phyloP scores from a whole-genome alignment of 495 filamentous ascomycete species.

The Aspergillus biplanus region DNA sequence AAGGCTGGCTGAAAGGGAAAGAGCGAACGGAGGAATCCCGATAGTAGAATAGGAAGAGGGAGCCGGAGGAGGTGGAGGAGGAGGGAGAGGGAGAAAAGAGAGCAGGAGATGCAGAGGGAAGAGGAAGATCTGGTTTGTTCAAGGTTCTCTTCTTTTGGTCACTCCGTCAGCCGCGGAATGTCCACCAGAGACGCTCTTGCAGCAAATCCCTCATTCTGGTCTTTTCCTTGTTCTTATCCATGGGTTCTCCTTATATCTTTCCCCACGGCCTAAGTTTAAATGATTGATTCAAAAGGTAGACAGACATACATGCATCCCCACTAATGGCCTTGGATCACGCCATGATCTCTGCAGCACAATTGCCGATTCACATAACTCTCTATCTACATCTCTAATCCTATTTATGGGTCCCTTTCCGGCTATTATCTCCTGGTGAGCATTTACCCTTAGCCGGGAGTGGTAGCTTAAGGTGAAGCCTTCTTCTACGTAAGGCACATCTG shows the following conservation, averaged over 20 bases:
- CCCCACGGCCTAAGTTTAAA: not conserved
- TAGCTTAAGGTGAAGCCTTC: not conserved
- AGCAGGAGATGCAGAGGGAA: not conserved
- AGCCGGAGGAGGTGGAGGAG: not conserved
- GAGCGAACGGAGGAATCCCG: not conserved
- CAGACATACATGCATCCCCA: no score
- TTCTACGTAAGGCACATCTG: not conserved
- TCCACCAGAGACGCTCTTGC: not conserved
- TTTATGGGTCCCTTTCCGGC: no score
- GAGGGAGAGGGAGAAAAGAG: not conserved
- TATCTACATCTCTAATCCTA: no score
- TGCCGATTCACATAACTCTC: no score
- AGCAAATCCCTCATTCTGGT: constrained; percentile 2
- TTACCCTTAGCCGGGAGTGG: not conserved
- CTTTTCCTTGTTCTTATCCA: not conserved
- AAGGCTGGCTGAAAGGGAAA: constrained; percentile 1
- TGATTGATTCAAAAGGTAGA: no score
- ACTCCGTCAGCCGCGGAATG: constrained; percentile 23
- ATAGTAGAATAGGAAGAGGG: not conserved
- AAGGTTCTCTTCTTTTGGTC: not conserved
- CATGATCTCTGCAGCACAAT: no score
- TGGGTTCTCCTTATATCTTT: not conserved
- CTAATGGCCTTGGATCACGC: no score
- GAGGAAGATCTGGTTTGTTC: constrained; percentile 13
- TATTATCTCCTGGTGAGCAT: no score